Base-by-base conservation (phyloP, 78 protist species). In the Dictyostelium citrinum region DNA sequence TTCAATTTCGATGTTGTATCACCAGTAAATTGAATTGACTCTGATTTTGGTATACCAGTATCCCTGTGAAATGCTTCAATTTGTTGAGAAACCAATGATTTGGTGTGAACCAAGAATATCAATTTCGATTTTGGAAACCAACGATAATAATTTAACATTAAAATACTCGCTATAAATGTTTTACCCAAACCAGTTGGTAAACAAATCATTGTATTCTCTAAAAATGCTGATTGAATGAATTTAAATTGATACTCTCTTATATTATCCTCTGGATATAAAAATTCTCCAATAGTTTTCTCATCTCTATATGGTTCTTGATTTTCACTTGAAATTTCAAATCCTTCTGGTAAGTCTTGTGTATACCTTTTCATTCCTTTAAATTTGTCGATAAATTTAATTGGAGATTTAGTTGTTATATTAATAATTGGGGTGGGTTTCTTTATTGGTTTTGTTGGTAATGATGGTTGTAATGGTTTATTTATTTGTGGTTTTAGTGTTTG, bases 141-240 rank as follows among this genome's bases (percentile, higher is more conserved):
- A 6, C 98, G 80, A 77, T 68, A 86, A 78, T 39, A 98, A 93
- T 98, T 98, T 82, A 90, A 55, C 98, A 98, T 97, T 24, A 98
- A 95, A 12, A 98, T 98, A 3, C 98, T 98, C 0, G 99, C 99
- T 27, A 99, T 98, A 74, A 99, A 72, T 5, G 99, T 99, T 95
- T 99, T 99, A 27, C 99, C 99, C 22, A 98, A 64, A 33, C 99
- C 99, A 7, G 99, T 98, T 33, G 99, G 99, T 31, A 99, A 83
- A 33, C 84, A 84, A 11, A 99, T 97, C 10, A 98, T 80, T n/a
- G 99, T 97, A 95, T 97, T 98, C 3, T 75, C 12, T 3, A 79
- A 29, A 75, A 98, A 77, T 14, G 95, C 80, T 0, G 11, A 5
- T 61, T 76, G 14, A 8, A 95, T 91, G 11, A 98, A 97, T 58